phyloP scores from a whole-genome alignment of 805 yeast genomes.

The Pichia manshurica region DNA sequence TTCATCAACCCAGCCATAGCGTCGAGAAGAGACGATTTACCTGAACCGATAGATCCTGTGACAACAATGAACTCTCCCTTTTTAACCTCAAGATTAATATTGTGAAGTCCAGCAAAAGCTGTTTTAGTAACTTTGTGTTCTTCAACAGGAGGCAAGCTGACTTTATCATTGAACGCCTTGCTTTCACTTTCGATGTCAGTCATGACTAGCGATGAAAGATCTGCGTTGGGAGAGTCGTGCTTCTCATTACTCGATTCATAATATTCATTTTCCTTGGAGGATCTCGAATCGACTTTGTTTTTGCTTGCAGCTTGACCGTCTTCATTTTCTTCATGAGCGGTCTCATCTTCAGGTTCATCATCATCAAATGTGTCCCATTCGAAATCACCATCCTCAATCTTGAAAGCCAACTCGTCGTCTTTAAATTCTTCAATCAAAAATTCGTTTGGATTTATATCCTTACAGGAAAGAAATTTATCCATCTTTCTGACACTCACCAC shows the following conservation, averaged over 20 bases:
- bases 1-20: conserved; percentile 73
- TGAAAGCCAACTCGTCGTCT: conserved; percentile 38
- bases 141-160: neutral
- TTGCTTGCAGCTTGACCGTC: neutral
- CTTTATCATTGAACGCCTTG: neutral
- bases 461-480: conserved; percentile 41
- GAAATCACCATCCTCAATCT: conserved; percentile 51
- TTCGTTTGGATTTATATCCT: conserved; percentile 35
- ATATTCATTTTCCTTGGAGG: neutral
- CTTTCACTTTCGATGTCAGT: conserved; percentile 3
- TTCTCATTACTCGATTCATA: neutral
- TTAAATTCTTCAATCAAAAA: conserved; percentile 18
- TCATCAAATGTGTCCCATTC: conserved; percentile 55
- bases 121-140: neutral
- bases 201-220: neutral
- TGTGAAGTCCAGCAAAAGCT: conserved; percentile 39
- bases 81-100: conserved; percentile 48
- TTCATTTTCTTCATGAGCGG: conserved; percentile 5
- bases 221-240: neutral
- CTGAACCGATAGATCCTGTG: conserved; percentile 63
- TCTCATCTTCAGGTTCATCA: conserved; percentile 24
- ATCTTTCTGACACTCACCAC: conserved; percentile 54
- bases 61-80: conserved; percentile 69
- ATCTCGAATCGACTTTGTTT: neutral
- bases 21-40: conserved; percentile 66